These are phyloP conservation scores for Candida montana DNA, from an alignment of 805 yeast species.

Conservation along the genomic window DNA sequence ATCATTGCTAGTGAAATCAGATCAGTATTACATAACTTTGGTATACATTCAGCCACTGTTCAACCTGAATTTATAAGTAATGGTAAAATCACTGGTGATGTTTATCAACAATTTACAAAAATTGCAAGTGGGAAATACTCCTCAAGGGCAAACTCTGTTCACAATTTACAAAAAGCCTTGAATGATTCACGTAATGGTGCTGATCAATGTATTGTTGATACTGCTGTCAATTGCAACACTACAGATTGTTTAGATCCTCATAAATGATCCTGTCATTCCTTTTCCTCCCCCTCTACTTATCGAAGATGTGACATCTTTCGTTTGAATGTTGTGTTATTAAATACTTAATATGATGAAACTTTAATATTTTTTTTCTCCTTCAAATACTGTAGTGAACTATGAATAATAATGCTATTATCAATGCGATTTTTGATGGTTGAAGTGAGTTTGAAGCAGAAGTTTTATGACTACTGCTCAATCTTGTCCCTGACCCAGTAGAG, in stretches of 20 bases:
- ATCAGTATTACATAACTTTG: slow-evolving; percentile 72
- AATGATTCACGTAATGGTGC: slow-evolving; percentile 21
- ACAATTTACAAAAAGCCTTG: slow-evolving; percentile 8
- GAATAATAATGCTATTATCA: too few species aligned
- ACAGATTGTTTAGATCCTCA: slow-evolving; percentile 32
- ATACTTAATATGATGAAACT: too few species aligned
- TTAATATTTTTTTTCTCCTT: too few species aligned
- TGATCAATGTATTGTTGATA: slow-evolving; percentile 44
- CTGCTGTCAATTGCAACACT: slow-evolving; percentile 47
- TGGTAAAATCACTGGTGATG: slow-evolving; percentile 26
- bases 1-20: slow-evolving; percentile 71
- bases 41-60: slow-evolving; percentile 89
- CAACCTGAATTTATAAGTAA: slow-evolving; percentile 78
- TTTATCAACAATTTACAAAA: slow-evolving; percentile 29
- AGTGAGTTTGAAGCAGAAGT: neutral
- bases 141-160: slow-evolving; percentile 16
- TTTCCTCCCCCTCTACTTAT: too few species aligned
- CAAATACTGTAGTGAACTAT: too few species aligned
- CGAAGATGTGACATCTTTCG: too few species aligned
- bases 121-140: slow-evolving; percentile 29
- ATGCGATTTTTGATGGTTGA: neutral
- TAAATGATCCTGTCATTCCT: neutral
- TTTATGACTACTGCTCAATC: neutral
- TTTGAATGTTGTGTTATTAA: too few species aligned
- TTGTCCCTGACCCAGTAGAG: neutral